Evolutionary conservation across 1,139 yeast species (phyloP), one percentile per base, ranked within the genome.

Genomic region (Taphrina wiesneri): DNA sequence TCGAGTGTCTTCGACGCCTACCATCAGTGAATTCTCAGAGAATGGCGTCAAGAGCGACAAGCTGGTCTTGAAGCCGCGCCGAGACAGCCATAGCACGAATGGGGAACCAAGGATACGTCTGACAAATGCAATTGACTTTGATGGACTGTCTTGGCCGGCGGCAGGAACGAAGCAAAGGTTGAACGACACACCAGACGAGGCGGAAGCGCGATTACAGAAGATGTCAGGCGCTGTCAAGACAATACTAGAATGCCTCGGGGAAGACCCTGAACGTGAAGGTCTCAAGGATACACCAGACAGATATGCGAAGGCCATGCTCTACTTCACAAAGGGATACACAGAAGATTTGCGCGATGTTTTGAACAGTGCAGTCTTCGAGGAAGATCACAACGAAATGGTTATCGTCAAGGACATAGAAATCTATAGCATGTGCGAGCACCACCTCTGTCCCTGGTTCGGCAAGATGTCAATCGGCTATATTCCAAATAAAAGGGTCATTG

Each of bases 341-440:
- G 96, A 92, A 72, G 91, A 91, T 75, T 87, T 89, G 68, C 80
- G 87, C 69, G 97, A 91, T 74, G 97, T 92, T 36, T 88, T 95
- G 73, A 93, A 95, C 74, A 82, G 91, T 69, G 99, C 99, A 0
- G 96, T 95, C 13, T 95, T 95, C 72, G 97, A 93, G 76, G 99
- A 93, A 75, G 96, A 95, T 75, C 99, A 95, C 75, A 98, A 93
- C 75, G 99, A 93, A 76, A 93, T 93, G 98, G 99, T 93, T 57
- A 92, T 93, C 71, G 99, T 93, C 36, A 84, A 93, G 75, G 98
- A 95, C 75, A 93, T 93, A 69, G 97, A 91, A 73, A 85, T 93
- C 63, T 89, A 87, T 76, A 90, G 97, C 3, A 80, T 93, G 67
- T 93, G 99, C 78, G 99, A 93, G 77, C 99, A 93, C 76, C 99